phyloP scores from a whole-genome alignment of 2,329 filamentous ascomycete genomes.

The Lachnellula occidentalis region DNA sequence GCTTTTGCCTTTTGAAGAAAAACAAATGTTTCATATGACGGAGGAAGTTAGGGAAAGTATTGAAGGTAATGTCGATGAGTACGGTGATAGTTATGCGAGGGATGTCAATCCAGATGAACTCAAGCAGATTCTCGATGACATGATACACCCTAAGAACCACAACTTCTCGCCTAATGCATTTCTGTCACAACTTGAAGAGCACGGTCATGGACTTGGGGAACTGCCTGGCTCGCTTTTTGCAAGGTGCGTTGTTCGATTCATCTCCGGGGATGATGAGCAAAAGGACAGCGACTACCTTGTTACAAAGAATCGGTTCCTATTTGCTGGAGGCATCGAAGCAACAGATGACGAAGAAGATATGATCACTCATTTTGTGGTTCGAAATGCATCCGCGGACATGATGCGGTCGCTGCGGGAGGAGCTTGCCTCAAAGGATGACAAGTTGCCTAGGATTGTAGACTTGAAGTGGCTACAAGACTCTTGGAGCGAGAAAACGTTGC shows the following conservation, averaged over 20 bases:
- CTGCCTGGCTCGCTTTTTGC: constrained; percentile 50
- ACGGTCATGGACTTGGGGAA: constrained; percentile 46
- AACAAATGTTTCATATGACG: constrained; percentile 68
- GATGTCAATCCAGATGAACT: constrained; percentile 63
- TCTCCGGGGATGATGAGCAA: constrained; percentile 31
- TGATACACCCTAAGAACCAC: constrained; percentile 41
- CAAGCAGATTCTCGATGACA: constrained; percentile 41
- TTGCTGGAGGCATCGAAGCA: constrained; percentile 58
- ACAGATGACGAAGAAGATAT: neutral
- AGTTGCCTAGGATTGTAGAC: constrained; percentile 64
- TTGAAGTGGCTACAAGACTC: constrained; percentile 71
- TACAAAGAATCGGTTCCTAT: constrained; percentile 55
- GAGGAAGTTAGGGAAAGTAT: constrained; percentile 50
- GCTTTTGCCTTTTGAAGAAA: constrained; percentile 55
- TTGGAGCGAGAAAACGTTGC: constrained; percentile 70
- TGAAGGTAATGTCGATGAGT: constrained; percentile 63
- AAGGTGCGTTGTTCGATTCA: constrained; percentile 35
- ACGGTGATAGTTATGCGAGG: constrained; percentile 76
- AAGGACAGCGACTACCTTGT: constrained; percentile 35
- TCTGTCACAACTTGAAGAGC: constrained; percentile 49
- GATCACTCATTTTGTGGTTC: constrained; percentile 70
- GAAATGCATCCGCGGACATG: constrained; percentile 36
- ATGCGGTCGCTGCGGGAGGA: constrained; percentile 41
- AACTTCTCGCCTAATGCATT: constrained; percentile 44
- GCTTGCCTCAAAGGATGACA: constrained; percentile 39